Base-by-base conservation (phyloP, 257 asterid genomes). In the Solanum pimpinellifolium region DNA sequence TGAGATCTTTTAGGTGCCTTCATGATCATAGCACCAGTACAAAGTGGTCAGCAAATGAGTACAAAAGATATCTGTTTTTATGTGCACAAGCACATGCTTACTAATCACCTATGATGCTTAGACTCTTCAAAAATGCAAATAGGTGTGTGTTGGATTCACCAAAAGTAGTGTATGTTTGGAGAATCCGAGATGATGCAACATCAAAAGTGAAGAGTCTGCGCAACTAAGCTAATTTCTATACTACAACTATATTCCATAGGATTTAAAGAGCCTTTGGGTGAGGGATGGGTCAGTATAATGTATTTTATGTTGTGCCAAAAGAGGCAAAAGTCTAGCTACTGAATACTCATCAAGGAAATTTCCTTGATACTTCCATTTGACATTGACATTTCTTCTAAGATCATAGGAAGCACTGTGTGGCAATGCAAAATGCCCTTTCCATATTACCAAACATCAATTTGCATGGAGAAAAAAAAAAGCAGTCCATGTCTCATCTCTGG, bases 311-410 rank as follows among this genome's bases (percentile, higher is more conserved):
- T 44, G 11, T 44, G 65, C 62, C 39, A 78, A 44, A 77, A 59
- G 9, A 2, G 7, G n/a, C 84, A 25, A 25, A 77, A 77, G n/a
- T 77, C 65, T 44, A n/a, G 83, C 83, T 77, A 42, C 37, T 44
- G 21, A 25, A 77, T n/a, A 42, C 35, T 21, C 77, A 72, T 9
- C 76, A 16, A 37, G 9, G 93, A 91, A 91, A 85, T 86, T 91
- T 91, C 94, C 89, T 33, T 25, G 94, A 87, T 91, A 90, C 39
- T 92, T 90, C 92, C 31, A 12, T 47, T 9, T 65, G 88, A 87
- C 35, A 31, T 68, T 86, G 88, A 88, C 88, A 66, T 76, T 35
- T 44, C 41, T 16, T 70, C 44, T 85, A 35, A 35, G 18, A 33
- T 14, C 25, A 70, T 73, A 74, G 44, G 83, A 68, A 72, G 80